Percentiles rank a stretch among this genome's conserved stretches.
These are phyloP conservation scores for Coccomyxa sp. DNA, from an alignment of 139 green algal genomes.

Conservation along the genomic window DNA sequence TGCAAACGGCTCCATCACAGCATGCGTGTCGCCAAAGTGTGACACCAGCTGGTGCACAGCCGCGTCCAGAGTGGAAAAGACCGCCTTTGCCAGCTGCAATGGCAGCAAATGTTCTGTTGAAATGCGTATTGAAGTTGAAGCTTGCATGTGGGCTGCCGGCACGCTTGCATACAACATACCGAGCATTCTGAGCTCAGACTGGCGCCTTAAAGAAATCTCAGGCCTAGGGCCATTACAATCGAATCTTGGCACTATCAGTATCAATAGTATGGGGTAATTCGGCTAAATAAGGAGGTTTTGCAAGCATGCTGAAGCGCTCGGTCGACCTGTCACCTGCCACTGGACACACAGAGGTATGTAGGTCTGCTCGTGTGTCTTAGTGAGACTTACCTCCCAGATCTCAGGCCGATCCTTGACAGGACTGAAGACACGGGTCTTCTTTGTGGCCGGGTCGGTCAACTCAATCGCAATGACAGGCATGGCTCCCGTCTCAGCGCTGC, in stretches of 20 bases:
- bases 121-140: too few species aligned
- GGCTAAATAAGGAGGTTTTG: too few species aligned
- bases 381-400: background rate
- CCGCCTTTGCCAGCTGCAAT: conserved; percentile 28
- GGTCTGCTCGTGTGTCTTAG: background rate
- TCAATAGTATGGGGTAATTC: too few species aligned
- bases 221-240: too few species aligned
- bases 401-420: background rate
- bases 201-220: too few species aligned
- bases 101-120: background rate
- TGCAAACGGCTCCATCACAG: conserved; percentile 36
- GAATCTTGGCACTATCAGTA: too few species aligned
- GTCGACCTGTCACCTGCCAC: too few species aligned
- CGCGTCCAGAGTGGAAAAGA: conserved; percentile 27
- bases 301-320: too few species aligned
- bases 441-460: background rate
- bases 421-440: background rate
- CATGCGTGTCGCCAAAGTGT: conserved; percentile 45
- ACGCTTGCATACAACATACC: too few species aligned
- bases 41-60: conserved; percentile 42
- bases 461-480: background rate
- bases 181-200: too few species aligned
- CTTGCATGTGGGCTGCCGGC: too few species aligned
- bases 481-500: background rate
- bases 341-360: too few species aligned